A percentile compares a stretch with the other conserved stretches of the same genome.
Evolutionary conservation across 805 yeast species (phyloP).

Genomic region (Kuraishia floccosa): DNA sequence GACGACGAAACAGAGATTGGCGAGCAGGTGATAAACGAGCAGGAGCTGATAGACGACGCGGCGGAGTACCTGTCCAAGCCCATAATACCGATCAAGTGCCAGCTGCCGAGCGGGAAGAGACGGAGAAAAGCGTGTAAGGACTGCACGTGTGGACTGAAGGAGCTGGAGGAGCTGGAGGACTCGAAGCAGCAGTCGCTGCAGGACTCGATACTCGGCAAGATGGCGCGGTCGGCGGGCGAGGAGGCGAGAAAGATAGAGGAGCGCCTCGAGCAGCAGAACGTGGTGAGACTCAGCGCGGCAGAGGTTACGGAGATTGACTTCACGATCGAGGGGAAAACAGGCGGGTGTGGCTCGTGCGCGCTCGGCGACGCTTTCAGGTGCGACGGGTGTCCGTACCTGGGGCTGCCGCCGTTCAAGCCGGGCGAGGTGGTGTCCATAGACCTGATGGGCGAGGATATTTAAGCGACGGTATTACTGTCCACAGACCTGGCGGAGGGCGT

Average conservation of each 20-base stretch:
- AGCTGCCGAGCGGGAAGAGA: conserved; percentile 35
- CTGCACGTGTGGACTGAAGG: conserved; percentile 95
- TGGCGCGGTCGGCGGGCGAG: conserved; percentile 38
- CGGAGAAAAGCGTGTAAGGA: conserved; percentile 95
- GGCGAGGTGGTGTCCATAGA: conserved; percentile 81
- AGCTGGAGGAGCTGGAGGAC: conserved; percentile 63
- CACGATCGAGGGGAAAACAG: conserved; percentile 93
- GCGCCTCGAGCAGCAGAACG: conserved; percentile 20
- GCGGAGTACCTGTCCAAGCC: conserved; percentile 14
- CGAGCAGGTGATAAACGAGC: conserved; percentile 43
- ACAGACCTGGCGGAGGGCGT: too few species aligned
- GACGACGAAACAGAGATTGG: conserved; percentile 12
- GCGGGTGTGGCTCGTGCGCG: conserved; percentile 96
- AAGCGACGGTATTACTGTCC: conserved; percentile 5
- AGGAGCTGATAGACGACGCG: conserved; percentile 36
- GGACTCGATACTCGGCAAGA: conserved; percentile 28
- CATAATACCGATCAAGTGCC: conserved; percentile 51
- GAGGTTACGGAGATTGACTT: conserved; percentile 89
- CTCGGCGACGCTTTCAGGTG: conserved; percentile 98
- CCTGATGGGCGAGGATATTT: conserved; percentile 69
- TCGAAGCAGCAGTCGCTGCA: conserved; percentile 29
- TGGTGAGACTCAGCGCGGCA: conserved; percentile 41
- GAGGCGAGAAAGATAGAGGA: conserved; percentile 47
- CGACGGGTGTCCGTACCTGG: conserved; percentile 95
- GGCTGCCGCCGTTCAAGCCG: conserved; percentile 96